Conservation (phyloP, 495 filamentous ascomycete genomes). For the Daldinia grandis region DNA sequence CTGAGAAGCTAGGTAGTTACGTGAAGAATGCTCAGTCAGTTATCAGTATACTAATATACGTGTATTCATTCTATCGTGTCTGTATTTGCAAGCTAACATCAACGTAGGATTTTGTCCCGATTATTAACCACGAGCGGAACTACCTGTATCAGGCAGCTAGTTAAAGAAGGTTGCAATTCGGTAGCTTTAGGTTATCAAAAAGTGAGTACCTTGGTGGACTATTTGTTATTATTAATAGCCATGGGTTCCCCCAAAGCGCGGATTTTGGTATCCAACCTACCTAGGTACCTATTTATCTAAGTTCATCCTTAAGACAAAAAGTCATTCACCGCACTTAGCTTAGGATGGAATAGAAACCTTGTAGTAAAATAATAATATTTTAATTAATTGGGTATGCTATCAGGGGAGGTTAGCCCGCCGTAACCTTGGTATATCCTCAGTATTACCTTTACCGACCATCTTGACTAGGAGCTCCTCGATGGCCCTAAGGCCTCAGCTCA, state of each 20-base stretch:
- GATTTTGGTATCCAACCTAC: not conserved
- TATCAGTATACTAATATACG: not conserved
- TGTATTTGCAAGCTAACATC: not conserved
- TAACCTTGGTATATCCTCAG: too few relatives aligned
- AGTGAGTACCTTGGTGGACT: slow-evolving; percentile 31
- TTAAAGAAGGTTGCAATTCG: not conserved
- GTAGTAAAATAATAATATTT: too few relatives aligned
- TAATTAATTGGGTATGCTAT: too few relatives aligned
- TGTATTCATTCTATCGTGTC: too few relatives aligned
- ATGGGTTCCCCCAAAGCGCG: not conserved
- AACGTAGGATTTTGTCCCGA: not conserved
- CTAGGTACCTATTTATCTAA: not conserved
- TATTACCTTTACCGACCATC: not conserved
- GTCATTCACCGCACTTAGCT: too few relatives aligned
- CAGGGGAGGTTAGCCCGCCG: too few relatives aligned
- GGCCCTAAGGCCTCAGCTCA: not conserved
- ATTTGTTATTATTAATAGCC: not conserved
- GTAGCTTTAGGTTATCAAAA: not conserved
- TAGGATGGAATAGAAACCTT: too few relatives aligned
- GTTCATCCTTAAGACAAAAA: not conserved
- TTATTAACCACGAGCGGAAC: slow-evolving; percentile 3
- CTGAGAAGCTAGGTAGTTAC: not conserved
- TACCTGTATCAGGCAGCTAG: slow-evolving; percentile 30
- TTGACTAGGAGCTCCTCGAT: not conserved
- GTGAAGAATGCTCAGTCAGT: not conserved